These are phyloP conservation scores for Fusarium pseudograminearum DNA, from an alignment of 2,329 filamentous ascomycete genomes.

Conservation along the genomic window DNA sequence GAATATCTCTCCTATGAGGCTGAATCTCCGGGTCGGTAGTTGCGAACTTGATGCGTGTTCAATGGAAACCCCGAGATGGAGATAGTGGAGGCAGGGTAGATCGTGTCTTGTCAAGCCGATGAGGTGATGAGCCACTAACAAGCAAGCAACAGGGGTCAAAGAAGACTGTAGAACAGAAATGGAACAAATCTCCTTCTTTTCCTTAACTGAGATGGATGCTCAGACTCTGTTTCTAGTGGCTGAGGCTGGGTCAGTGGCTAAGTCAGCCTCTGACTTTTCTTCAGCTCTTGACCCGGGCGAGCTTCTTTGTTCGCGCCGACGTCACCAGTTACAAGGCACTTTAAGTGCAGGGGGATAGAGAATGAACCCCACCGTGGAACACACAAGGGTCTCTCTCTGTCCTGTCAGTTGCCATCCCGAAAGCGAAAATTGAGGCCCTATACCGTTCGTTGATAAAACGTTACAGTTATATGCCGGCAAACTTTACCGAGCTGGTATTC, in stretches of 20 bases:
- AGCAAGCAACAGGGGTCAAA: constrained; percentile 28
- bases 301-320: constrained; percentile 19
- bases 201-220: constrained; percentile 9
- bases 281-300: neutral
- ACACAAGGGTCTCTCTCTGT: constrained; percentile 4
- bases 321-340: constrained; percentile 13
- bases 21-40: constrained; percentile 6
- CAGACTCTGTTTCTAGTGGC: constrained; percentile 26
- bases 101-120: constrained; percentile 13
- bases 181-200: constrained; percentile 29
- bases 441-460: neutral
- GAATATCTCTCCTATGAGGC: neutral
- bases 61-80: neutral
- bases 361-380: neutral
- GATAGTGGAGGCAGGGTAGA: constrained; percentile 16
- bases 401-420: neutral
- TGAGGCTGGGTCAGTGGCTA: constrained; percentile 25
- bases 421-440: constrained; percentile 10
- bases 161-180: constrained; percentile 35
- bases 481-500: neutral
- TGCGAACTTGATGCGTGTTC: neutral
- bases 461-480: neutral
- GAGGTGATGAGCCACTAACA: constrained; percentile 29
- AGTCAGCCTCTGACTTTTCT: neutral
- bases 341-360: neutral